Evolutionary conservation across 768 basidiomycete genomes (phyloP), one percentile per base, ranked within the genome.

Genomic region (Calvatia gigantea): DNA sequence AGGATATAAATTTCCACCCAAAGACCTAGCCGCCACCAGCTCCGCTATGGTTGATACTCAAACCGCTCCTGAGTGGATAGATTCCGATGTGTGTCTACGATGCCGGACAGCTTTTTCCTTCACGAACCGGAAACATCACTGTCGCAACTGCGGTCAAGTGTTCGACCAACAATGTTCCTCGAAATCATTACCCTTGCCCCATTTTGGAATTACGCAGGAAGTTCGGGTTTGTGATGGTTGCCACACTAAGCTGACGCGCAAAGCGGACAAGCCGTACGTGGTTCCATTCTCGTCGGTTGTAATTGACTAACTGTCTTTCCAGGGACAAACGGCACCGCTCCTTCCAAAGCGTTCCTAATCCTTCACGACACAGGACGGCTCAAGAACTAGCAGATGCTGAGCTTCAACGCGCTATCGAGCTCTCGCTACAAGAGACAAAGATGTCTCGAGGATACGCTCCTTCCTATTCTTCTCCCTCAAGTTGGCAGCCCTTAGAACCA

Each of bases 111-210:
- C 91, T 0, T 99, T 99, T 70, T 83, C 86, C 0, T 94, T 98
- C 67, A 97, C 94, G 28, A 98, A 98, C 67, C 83, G 97, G 48
- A 98, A 98, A 67, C 97, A 99, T 64, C 97, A 99, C 65, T 99
- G 97, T 67, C 85, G 97, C 12, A 98, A 98, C 69, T 99, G 97
- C 71, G 97, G 97, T 6, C 87, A 89, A 67, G 94, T 98, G 12
- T 98, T 97, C 65, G 96, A 98, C 71, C 93, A 95, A 52, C 79
- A 84, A 38, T 99, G 97, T 69, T 95, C 93, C 0, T 86, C 89
- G 31, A 90, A 93, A 70, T 74, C 79, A 2, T 83, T 92, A 70
- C 75, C 92, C 0, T 77, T 98, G 21, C 96, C 97, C 3, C 91
- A 94, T 67, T 96, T 92, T 63, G 97, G 97, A 9, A 94, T 99